Base-by-base conservation (phyloP, 495 filamentous ascomycete species). In the Annulohypoxylon bovei region DNA sequence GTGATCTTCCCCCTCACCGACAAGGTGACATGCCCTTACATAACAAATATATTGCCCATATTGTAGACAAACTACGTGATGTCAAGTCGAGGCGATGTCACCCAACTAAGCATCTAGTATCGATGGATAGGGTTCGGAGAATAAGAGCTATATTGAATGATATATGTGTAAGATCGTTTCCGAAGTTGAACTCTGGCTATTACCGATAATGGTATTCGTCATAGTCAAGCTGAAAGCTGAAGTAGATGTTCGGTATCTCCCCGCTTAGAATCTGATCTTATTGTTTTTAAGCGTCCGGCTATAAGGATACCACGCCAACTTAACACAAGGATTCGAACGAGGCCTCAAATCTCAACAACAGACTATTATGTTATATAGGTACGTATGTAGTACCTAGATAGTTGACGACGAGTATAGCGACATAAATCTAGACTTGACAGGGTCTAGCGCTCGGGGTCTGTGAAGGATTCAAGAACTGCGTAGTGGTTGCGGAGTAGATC, bases 361-460 rank as follows among this genome's bases (percentile, higher is more conserved):
- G 44, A 25, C 44, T 47, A 47, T 25, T 25, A 25, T 14, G 9
- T 8, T 47, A 47, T 16, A 20, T 23, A 23, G 12, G 23, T 27
- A 28, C 8, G 44, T 40, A 40, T 16, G 42, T 46, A 46, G 18
- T 25, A n/a, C 0, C 23, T 8, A 16, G 35, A 57, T 55, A 49
- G 23, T 30, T 33, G 42, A 18, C 16, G 40, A 62, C 8, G 27
- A 37, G 28, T 55, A 37, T 28, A 42, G 46, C 18, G 22, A 33
- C 46, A 25, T 20, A 23, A 49, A 22, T 61, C 37, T 22, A 59
- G 55, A 56, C 53, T 49, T 46, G 53, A 55, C 61, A 70, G 60
- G 67, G 62, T 59, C 46, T 56, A 52, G 56, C 42, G 68, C 56
- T 66, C 50, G 62, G 68, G 55, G 68, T 37, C 61, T 33, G 55